Evolutionary conservation across 2,329 filamentous ascomycete species (phyloP).

Genomic region (Gnomoniopsis sp.): DNA sequence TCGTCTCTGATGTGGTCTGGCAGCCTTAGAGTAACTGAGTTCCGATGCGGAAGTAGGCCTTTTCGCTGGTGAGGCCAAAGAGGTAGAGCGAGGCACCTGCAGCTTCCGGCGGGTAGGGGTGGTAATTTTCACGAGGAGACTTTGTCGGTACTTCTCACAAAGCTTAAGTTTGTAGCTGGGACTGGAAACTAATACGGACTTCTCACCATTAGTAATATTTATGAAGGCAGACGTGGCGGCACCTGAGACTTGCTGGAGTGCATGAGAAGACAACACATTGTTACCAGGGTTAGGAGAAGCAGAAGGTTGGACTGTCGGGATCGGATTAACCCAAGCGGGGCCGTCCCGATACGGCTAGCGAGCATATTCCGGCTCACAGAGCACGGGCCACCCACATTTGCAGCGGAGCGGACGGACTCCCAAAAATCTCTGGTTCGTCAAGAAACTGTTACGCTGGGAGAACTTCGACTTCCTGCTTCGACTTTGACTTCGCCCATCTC

Average conservation of each 20-base stretch:
- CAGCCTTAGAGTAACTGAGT: too few species aligned
- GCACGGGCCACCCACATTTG: slow-evolving; percentile 11
- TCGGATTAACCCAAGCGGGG: slow-evolving; percentile 8
- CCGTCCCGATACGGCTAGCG: background rate
- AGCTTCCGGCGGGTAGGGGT: too few species aligned
- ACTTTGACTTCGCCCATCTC: slow-evolving; percentile 1
- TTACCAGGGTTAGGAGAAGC: slow-evolving; percentile 1
- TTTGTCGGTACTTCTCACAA: too few species aligned
- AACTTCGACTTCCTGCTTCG: slow-evolving; percentile 1
- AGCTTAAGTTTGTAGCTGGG: too few species aligned
- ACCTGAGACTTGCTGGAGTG: background rate
- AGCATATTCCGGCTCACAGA: background rate
- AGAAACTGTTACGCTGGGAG: background rate
- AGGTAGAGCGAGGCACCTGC: too few species aligned
- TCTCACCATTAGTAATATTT: too few species aligned
- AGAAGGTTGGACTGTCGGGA: background rate
- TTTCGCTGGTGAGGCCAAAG: too few species aligned
- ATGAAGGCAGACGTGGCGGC: too few species aligned
- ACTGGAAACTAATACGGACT: too few species aligned
- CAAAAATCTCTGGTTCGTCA: slow-evolving; percentile 6
- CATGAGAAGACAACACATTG: background rate
- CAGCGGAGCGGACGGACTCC: background rate
- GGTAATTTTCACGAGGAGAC: too few species aligned
- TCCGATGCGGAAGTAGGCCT: too few species aligned
- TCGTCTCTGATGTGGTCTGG: too few species aligned